Percentiles rank a stretch among this genome's conserved stretches.
These are phyloP conservation scores for Pythium brachiatum DNA, from an alignment of 352 stramenopile genomes.

Conservation along the genomic window DNA sequence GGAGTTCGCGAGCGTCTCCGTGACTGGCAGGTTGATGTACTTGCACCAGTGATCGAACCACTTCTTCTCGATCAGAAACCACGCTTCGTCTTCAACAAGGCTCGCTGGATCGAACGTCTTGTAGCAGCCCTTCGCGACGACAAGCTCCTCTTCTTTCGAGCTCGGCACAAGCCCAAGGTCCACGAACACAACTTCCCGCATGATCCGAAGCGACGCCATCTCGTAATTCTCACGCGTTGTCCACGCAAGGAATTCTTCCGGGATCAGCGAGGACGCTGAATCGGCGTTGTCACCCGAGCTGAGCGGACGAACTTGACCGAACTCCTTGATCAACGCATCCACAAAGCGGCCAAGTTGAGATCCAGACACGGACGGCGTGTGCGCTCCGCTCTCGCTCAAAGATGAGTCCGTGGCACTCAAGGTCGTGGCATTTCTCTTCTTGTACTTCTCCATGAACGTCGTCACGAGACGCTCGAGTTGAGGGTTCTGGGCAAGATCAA, in stretches of 20 bases:
- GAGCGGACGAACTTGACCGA: conserved; percentile 19
- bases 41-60: conserved; percentile 87
- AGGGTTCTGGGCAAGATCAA: conserved; percentile 78
- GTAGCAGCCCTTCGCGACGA: conserved; percentile 72
- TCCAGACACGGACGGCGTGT: conserved; percentile 71
- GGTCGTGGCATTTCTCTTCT: conserved; percentile 37
- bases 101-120: conserved; percentile 62
- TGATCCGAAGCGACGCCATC: conserved; percentile 73
- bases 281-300: conserved; percentile 27
- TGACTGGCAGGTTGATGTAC: conserved; percentile 50
- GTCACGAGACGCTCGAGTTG: conserved; percentile 65
- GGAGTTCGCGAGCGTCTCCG: conserved; percentile 25
- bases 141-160: conserved; percentile 76
- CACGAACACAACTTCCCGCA: conserved; percentile 84
- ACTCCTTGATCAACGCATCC: conserved; percentile 65
- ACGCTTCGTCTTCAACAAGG: conserved; percentile 80
- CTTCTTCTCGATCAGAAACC: conserved; percentile 81
- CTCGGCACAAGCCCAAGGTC: conserved; percentile 70
- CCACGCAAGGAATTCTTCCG: conserved; percentile 73
- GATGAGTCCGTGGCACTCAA: conserved; percentile 8
- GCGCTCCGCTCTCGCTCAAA: conserved; percentile 34
- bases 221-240: conserved; percentile 70
- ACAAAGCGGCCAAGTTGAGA: conserved; percentile 81
- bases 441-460: conserved; percentile 58
- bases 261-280: conserved; percentile 41